Base-by-base conservation (phyloP, 2,329 filamentous ascomycete genomes). In the Annulohypoxylon truncatum region DNA sequence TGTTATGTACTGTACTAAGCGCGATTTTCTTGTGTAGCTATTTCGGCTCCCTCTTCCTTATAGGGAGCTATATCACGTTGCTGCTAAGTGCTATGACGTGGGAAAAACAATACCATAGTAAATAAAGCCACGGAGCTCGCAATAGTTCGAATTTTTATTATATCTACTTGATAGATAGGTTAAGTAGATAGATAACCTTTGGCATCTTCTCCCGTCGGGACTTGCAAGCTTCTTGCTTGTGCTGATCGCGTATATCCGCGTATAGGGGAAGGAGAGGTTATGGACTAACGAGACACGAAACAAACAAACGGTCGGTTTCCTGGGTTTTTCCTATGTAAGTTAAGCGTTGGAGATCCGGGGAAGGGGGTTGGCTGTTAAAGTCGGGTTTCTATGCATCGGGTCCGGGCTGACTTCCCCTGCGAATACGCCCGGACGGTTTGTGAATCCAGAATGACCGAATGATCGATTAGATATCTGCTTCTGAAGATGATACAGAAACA, bases 281-380 rank as follows among this genome's bases (percentile, higher is more conserved):
- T 35, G 42, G 51, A 46, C 55, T 29, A 29, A 20, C 50, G 53
- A 61, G 42, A 55, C 35, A 48, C 54, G 57, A 68, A 68, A 68
- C 65, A 48, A 59, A 52, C 22, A 50, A 50, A 48, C 29, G 26
- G 44, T 24, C 31, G 15, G 13, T 26, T 44, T 42, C 28, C 24
- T 20, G 3, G 31, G 35, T 15, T 54, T 54, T 29, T 29, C 35
- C 28, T 53, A 48, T 60, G 35, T 51, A n/a, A 22, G 44, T 53
- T 53, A 52, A 51, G 44, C 44, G 57, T 63, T 68, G 66, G 51
- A 66, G 59, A 69, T 66, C 63, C 44, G 67, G 67, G 56, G 67
- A 64, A 48, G 47, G 55, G 46, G 59, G 66, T 66, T 66, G 66
- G 66, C 51, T 48, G 28, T 53, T 48, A 56, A 51, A 46, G 63